Conservation (phyloP, 768 basidiomycete species). For the Mycena amicta region DNA sequence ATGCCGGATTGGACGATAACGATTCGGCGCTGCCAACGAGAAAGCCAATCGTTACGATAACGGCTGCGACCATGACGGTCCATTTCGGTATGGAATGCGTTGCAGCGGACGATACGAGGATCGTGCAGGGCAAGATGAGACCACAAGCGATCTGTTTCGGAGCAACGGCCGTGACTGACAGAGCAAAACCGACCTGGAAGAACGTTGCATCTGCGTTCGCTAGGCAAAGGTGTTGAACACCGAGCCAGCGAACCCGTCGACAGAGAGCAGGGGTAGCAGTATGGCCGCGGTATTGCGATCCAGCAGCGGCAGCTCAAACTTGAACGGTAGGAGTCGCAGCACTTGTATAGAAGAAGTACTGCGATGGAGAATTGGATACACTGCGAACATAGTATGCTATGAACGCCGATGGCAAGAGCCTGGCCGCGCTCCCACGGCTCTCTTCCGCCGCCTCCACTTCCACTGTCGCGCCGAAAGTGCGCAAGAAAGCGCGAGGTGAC, state of each 20-base stretch:
- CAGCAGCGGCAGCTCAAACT: slow-evolving; percentile 43
- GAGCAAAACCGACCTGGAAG: slow-evolving; percentile 48
- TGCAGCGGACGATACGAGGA: slow-evolving; percentile 50
- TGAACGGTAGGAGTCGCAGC: slow-evolving; percentile 3
- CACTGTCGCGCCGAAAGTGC: too few species aligned
- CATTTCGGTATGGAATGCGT: slow-evolving; percentile 43
- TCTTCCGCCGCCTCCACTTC: too few species aligned
- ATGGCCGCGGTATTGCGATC: slow-evolving; percentile 38
- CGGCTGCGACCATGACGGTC: slow-evolving; percentile 46
- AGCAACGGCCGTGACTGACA: not conserved
- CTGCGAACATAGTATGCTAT: not conserved
- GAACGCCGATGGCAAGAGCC: too few species aligned
- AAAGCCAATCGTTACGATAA: slow-evolving; percentile 57
- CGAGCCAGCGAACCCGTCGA: slow-evolving; percentile 52
- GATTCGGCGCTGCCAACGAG: slow-evolving; percentile 54
- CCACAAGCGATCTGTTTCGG: slow-evolving; percentile 57
- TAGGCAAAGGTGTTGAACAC: slow-evolving; percentile 60
- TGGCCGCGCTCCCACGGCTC: too few species aligned
- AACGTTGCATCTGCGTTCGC: too few species aligned
- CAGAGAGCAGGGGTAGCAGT: slow-evolving; percentile 42
- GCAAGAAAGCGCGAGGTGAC: too few species aligned
- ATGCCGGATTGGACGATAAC: slow-evolving; percentile 28
- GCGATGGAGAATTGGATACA: slow-evolving; percentile 49
- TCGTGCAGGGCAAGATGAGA: slow-evolving; percentile 61
- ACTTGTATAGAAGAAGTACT: slow-evolving; percentile 45